Conservation (phyloP, 139 green algal species). For the Haematococcus lacustris region DNA sequence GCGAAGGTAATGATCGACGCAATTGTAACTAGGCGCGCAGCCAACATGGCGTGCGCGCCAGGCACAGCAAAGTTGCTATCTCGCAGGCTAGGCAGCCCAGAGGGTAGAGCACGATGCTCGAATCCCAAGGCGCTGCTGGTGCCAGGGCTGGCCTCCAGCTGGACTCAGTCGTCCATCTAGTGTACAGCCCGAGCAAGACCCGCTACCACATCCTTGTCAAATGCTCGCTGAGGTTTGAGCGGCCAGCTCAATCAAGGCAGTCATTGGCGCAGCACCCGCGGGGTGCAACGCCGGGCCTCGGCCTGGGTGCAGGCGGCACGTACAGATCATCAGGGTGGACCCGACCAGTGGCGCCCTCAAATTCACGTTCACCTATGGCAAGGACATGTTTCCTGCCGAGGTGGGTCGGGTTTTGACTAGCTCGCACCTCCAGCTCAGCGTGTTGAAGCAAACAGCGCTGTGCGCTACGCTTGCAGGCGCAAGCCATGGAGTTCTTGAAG, state of each 20-base stretch:
- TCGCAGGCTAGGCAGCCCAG: too few species aligned
- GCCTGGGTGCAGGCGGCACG: constrained; percentile 3
- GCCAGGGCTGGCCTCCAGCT: too few species aligned
- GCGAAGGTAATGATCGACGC: too few species aligned
- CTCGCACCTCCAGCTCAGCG: not conserved
- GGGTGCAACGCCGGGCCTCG: not conserved
- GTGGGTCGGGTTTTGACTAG: constrained; percentile 9
- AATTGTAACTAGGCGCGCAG: too few species aligned
- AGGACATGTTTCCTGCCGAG: constrained; percentile 47
- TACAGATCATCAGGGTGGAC: constrained; percentile 20
- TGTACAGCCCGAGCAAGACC: not conserved
- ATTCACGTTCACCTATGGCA: constrained; percentile 21
- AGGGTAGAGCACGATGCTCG: too few species aligned
- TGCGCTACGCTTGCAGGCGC: not conserved
- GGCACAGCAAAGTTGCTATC: too few species aligned
- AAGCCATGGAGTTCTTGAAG: constrained; percentile 10
- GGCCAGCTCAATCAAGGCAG: not conserved
- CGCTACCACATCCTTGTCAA: constrained; percentile 1
- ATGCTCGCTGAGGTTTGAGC: not conserved
- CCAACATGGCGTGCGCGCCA: too few species aligned
- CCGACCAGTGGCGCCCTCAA: constrained; percentile 21
- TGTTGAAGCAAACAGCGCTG: not conserved
- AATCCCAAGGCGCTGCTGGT: too few species aligned
- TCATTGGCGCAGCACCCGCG: not conserved
- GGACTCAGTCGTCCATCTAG: not conserved